phyloP scores from a whole-genome alignment of 2,329 filamentous ascomycete genomes.

The Pestalotiopsis sp. region DNA sequence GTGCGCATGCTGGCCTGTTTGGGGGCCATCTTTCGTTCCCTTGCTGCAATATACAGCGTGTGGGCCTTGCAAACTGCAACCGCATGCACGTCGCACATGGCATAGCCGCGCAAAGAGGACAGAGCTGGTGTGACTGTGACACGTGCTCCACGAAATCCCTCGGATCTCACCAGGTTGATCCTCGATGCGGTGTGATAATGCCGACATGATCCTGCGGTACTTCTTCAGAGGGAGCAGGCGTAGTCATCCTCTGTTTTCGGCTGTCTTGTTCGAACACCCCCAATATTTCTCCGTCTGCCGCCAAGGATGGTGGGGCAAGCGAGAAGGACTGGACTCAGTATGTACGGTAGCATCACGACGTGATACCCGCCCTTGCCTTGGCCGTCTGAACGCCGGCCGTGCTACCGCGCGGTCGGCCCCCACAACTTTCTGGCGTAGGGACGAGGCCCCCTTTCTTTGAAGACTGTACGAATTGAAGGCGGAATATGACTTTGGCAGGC shows the following conservation, averaged over 20 bases:
- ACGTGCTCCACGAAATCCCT: not conserved
- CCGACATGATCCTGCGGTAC: not conserved
- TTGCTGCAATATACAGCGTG: not conserved
- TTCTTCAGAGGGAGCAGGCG: not conserved
- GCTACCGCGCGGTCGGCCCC: not conserved
- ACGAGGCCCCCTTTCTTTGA: not conserved
- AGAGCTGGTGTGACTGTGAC: not conserved
- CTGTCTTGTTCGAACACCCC: not conserved
- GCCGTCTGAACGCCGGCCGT: not conserved
- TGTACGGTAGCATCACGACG: not conserved
- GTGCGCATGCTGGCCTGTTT: not conserved
- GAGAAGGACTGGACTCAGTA: not conserved
- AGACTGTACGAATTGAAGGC: not conserved
- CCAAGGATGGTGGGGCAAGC: not conserved
- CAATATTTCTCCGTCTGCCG: not conserved
- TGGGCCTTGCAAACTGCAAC: not conserved
- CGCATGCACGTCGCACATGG: not conserved
- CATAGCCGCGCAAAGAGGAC: not conserved
- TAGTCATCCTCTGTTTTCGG: not conserved
- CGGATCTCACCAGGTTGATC: not conserved
- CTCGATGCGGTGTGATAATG: not conserved
- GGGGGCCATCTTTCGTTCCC: not conserved
- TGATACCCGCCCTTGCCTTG: not conserved
- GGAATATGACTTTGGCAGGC: not conserved
- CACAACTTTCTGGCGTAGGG: not conserved